phyloP scores from a whole-genome alignment of 306 rosid genomes.

The Sesbania bispinosa region DNA sequence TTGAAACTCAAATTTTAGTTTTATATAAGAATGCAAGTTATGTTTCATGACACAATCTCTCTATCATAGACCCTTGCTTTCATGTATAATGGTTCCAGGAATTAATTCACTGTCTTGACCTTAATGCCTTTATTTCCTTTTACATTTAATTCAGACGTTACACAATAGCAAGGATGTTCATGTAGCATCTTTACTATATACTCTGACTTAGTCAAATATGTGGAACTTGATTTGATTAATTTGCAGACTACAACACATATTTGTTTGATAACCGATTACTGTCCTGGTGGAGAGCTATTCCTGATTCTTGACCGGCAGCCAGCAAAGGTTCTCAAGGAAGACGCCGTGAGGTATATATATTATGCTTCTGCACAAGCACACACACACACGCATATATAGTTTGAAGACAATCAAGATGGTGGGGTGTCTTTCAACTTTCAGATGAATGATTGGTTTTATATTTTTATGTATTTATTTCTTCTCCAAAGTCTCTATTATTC shows the following conservation, averaged over 20 bases:
- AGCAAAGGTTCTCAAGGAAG: slow-evolving; percentile 80
- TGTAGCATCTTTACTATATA: neutral
- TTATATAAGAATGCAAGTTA: neutral
- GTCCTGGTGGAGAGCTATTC: slow-evolving; percentile 91
- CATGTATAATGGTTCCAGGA: neutral
- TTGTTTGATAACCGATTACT: slow-evolving; percentile 94
- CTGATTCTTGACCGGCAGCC: slow-evolving; percentile 91
- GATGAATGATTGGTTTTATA: too few species aligned
- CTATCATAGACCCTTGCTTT: neutral
- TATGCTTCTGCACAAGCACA: neutral
- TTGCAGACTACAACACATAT: slow-evolving; percentile 94
- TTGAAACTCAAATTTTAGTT: slow-evolving; percentile 19
- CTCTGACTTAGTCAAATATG: slow-evolving; percentile 1
- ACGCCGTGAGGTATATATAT: slow-evolving; percentile 81
- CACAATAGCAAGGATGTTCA: neutral
- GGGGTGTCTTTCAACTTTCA: too few species aligned
- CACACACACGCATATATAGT: neutral
- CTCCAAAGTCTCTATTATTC: too few species aligned
- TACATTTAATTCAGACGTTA: neutral
- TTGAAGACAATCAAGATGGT: neutral
- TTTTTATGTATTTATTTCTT: too few species aligned
- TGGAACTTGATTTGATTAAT: slow-evolving; percentile 19
- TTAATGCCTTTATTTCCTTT: neutral
- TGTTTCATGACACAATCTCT: neutral
- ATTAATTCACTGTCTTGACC: neutral